These are phyloP conservation scores for Aspergillus sp. DNA, from an alignment of 2,329 filamentous ascomycete species.

Conservation along the genomic window DNA sequence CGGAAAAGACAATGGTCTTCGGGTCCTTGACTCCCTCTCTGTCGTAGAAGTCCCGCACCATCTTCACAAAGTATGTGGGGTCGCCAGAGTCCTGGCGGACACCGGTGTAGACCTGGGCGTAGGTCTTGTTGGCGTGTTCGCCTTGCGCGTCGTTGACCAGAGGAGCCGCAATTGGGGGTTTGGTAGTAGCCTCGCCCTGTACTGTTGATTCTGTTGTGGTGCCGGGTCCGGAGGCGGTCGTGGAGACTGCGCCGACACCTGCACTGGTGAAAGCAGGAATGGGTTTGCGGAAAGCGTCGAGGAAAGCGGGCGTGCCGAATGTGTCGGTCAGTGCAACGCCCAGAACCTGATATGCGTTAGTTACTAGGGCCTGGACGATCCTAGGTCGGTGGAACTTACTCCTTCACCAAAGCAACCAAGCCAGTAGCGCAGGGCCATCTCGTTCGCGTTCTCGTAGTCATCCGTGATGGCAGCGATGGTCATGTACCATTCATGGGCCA, in stretches of 20 bases:
- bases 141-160: slow-evolving; percentile 31
- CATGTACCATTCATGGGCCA: slow-evolving; percentile 99
- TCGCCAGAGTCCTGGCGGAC: slow-evolving; percentile 91
- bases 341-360: slow-evolving; percentile 57
- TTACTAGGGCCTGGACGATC: background rate
- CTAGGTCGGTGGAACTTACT: slow-evolving; percentile 38
- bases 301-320: slow-evolving; percentile 87
- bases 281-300: slow-evolving; percentile 76
- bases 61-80: slow-evolving; percentile 74
- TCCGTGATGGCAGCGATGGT: slow-evolving; percentile 88
- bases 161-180: slow-evolving; percentile 50
- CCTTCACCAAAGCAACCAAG: slow-evolving; percentile 84
- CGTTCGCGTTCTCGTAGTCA: slow-evolving; percentile 82
- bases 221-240: slow-evolving; percentile 42
- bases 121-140: slow-evolving; percentile 59
- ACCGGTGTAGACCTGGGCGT: slow-evolving; percentile 79
- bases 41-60: slow-evolving; percentile 81
- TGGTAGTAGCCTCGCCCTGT: slow-evolving; percentile 41
- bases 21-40: slow-evolving; percentile 70
- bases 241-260: slow-evolving; percentile 41
- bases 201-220: slow-evolving; percentile 47
- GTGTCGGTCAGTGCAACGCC: slow-evolving; percentile 93
- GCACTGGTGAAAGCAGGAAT: slow-evolving; percentile 52
- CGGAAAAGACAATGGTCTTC: slow-evolving; percentile 93
- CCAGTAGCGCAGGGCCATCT: slow-evolving; percentile 84